phyloP scores from a whole-genome alignment of 108 stramenopile species.

The Asterionellopsis glacialis region DNA sequence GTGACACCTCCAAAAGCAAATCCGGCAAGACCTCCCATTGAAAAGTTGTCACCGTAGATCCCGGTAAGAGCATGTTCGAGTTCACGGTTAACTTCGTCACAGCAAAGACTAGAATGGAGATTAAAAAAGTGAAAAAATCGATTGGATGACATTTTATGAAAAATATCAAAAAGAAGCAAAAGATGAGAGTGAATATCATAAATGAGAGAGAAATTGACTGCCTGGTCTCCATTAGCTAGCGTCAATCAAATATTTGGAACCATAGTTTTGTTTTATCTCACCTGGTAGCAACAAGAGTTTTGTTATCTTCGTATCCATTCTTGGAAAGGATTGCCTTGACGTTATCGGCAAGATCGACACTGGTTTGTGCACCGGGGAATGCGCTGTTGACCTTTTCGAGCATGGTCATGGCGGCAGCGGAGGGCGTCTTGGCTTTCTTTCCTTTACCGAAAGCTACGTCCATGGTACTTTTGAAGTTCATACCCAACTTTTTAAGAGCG shows the following conservation, averaged over 20 bases:
- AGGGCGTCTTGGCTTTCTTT: too few relatives aligned
- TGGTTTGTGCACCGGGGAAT: constrained; percentile 34
- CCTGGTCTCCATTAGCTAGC: too few relatives aligned
- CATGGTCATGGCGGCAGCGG: neutral
- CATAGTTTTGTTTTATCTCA: too few relatives aligned
- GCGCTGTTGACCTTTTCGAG: neutral
- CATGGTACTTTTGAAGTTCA: too few relatives aligned
- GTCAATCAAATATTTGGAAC: too few relatives aligned
- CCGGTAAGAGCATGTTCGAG: constrained; percentile 24
- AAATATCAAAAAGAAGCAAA: too few relatives aligned
- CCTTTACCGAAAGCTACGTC: too few relatives aligned
- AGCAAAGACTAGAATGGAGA: constrained; percentile 16
- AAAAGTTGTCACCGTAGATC: constrained; percentile 43
- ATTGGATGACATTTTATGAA: too few relatives aligned
- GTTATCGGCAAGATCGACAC: constrained; percentile 22
- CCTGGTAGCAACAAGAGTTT: constrained; percentile 40
- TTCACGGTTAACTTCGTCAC: constrained; percentile 30
- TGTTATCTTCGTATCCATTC: constrained; percentile 21
- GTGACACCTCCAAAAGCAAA: constrained; percentile 65
- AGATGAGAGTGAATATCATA: too few relatives aligned
- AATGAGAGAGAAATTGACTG: too few relatives aligned
- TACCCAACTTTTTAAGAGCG: too few relatives aligned
- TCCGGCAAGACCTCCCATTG: constrained; percentile 66
- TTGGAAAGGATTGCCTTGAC: constrained; percentile 7
- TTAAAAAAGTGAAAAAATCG: too few relatives aligned